phyloP scores from a whole-genome alignment of 495 filamentous ascomycete genomes.

The Penicillium cataractarum region DNA sequence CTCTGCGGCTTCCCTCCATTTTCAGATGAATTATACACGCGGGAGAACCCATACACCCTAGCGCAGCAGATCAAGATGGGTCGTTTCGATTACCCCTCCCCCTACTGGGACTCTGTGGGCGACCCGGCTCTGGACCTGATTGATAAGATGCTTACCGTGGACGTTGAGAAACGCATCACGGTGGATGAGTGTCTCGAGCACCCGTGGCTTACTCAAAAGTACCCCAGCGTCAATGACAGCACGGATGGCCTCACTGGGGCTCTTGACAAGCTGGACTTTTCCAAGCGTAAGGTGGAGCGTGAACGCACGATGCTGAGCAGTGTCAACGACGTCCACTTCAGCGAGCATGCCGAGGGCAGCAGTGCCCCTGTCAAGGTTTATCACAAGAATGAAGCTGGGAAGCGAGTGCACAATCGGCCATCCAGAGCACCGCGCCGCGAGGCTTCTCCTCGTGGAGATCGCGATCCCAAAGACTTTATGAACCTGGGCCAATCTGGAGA shows the following conservation, averaged over 20 bases:
- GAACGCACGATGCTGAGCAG: constrained; percentile 84
- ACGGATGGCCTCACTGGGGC: constrained; percentile 90
- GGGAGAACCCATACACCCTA: constrained; percentile 80
- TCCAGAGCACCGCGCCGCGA: constrained; percentile 47
- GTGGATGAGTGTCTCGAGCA: constrained; percentile 90
- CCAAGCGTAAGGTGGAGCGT: constrained; percentile 73
- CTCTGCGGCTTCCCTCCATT: constrained; percentile 98
- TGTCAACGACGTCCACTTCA: constrained; percentile 77
- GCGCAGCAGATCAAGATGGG: constrained; percentile 90
- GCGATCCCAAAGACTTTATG: constrained; percentile 74
- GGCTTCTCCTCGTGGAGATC: constrained; percentile 61
- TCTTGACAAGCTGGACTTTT: constrained; percentile 80
- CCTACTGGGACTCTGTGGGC: constrained; percentile 94
- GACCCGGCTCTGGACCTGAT: constrained; percentile 93
- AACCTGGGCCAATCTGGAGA: constrained; percentile 84
- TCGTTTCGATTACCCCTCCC: constrained; percentile 91
- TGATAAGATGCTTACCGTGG: constrained; percentile 89
- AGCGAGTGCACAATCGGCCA: constrained; percentile 45
- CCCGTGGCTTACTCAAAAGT: constrained; percentile 75
- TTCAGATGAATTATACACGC: constrained; percentile 83
- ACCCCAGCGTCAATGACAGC: constrained; percentile 66
- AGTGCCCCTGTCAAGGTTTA: constrained; percentile 73
- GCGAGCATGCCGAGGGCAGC: constrained; percentile 58
- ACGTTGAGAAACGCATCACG: constrained; percentile 79
- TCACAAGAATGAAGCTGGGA: constrained; percentile 68